Evolutionary conservation across 2,329 filamentous ascomycete species (phyloP), one percentile per base, ranked within the genome.

Genomic region (Phyllosticta citribraziliensis): DNA sequence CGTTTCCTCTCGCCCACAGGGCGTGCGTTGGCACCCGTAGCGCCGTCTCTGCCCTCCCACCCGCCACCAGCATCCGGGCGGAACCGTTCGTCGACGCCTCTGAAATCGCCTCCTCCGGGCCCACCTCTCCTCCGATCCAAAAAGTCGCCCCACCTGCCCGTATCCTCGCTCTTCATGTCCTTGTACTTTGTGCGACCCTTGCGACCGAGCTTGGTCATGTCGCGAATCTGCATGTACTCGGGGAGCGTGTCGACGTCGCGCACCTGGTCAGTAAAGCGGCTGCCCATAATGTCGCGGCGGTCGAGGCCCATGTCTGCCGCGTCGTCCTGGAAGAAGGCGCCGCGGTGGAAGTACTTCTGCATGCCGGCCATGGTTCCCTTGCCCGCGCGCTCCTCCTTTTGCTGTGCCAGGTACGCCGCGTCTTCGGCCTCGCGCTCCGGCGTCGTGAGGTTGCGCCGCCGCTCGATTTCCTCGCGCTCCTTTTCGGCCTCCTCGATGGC

Each of bases 301-400:
- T 89, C 86, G 54, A 97, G 78, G 0, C 90, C 89, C 64, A 89
- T 85, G 17, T 84, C 85, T 67, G 86, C 84, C 57, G 86, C 82
- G 67, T 95, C 89, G 58, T 92, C 90, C 66, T 88, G 88, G 79
- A 90, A 97, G 78, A 97, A 99, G 17, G 94, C 94, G 56, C 94
- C 94, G 76, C 92, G 93, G 80, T 99, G 94, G 75, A 90, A 92
- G 77, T 97, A 99, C 72, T 92, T 91, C 71, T 97, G 92, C 88
- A 97, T 90, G 73, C 86, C 97, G 1, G 83, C 83, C 81, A 94
- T 90, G 75, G 93, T 88, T 58, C 91, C 91, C 63, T 88, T 87
- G 57, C 80, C 64, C 68, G 89, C 89, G 24, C 79, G 78, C 65
- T 96, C 91, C 64, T 88, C 88, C 67, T 88, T 85, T 74, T 97